Base-by-base conservation (phyloP, 768 basidiomycete genomes). In the Hericium alpestre region DNA sequence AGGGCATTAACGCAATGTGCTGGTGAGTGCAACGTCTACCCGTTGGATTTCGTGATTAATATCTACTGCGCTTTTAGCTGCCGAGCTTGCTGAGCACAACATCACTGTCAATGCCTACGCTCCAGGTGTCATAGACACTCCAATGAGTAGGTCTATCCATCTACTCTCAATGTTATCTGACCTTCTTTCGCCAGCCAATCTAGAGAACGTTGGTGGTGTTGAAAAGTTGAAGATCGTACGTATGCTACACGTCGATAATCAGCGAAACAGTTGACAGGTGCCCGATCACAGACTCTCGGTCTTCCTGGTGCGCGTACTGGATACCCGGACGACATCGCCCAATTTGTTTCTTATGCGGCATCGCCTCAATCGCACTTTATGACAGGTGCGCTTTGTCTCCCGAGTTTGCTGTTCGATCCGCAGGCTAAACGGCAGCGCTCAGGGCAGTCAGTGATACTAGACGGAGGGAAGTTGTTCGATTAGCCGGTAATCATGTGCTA, bases 41-140 rank as follows among this genome's bases (percentile, higher is more conserved):
- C 20, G n/a, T 16, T 12, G 22, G 11, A 15, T 12, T 1, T n/a
- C 11, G 6, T 20, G 40, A 20, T 54, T 25, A 3, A 12, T 2
- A 7, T 9, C 38, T 1, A 40, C 51, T 18, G 23, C 9, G 13
- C 48, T 9, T 48, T 1, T 23, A 65, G 65, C 65, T 16, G 4
- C 10, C 16, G 59, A 57, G 32, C 53, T 65, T 25, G 59, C 54
- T 12, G 43, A 49, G 13, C 38, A 58, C 49, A 58, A 59, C 22
- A 64, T 66, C 43, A 65, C 65, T 0, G 65, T 65, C 9, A 66
- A 66, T 37, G 57, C 65, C 5, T 66, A 65, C 25, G 59, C 64
- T 5, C 59, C 65, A 20, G 65, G 64, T 2, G 50, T 52, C 41
- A 51, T 63, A 2, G 58, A 59, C 32, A 58, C 63, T 16, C 27